A percentile compares a stretch with the other conserved stretches of the same genome.
phyloP scores from a whole-genome alignment of 1,284 basidiomycete species.

The Cystobasidium slooffiae region DNA sequence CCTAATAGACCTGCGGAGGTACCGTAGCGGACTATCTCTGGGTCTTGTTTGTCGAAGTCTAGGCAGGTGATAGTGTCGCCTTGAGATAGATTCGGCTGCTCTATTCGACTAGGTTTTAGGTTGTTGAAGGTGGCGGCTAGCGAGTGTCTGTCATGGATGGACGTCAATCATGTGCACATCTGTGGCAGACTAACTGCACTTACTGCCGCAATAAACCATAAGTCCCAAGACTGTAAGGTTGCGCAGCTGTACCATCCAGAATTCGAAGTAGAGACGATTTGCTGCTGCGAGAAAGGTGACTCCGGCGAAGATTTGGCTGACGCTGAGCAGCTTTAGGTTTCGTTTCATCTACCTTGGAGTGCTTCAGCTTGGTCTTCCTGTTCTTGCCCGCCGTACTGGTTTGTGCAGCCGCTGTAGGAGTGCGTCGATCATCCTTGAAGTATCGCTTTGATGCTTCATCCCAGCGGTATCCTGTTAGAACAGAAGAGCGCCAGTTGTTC shows the following conservation, averaged over 20 bases:
- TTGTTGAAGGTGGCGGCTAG: slow-evolving; percentile 5
- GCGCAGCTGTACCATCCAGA: no score
- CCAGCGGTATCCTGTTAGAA: slow-evolving; percentile 25
- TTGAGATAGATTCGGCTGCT: slow-evolving; percentile 22
- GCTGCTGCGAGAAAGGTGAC: no score
- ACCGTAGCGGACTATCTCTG: slow-evolving; percentile 27
- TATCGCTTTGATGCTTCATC: slow-evolving; percentile 37
- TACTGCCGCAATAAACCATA: no score
- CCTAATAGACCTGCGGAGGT: slow-evolving; percentile 20
- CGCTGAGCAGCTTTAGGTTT: no score
- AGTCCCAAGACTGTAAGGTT: no score
- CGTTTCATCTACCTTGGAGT: neutral
- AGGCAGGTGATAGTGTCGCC: slow-evolving; percentile 38
- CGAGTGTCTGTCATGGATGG: neutral
- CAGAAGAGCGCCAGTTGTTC: neutral
- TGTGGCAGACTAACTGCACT: no score
- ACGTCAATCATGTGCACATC: neutral
- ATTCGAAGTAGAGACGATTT: no score
- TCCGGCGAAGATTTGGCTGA: no score
- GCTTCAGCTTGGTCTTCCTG: neutral
- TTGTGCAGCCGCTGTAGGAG: neutral
- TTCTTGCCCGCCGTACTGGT: neutral
- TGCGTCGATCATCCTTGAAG: slow-evolving; percentile 25
- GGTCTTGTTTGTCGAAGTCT: slow-evolving; percentile 27
- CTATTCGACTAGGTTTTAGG: neutral